A percentile compares a stretch with the other conserved stretches of the same genome.
Evolutionary conservation across 768 basidiomycete species (phyloP).

Genomic region (Strobilomyces dryophilus): DNA sequence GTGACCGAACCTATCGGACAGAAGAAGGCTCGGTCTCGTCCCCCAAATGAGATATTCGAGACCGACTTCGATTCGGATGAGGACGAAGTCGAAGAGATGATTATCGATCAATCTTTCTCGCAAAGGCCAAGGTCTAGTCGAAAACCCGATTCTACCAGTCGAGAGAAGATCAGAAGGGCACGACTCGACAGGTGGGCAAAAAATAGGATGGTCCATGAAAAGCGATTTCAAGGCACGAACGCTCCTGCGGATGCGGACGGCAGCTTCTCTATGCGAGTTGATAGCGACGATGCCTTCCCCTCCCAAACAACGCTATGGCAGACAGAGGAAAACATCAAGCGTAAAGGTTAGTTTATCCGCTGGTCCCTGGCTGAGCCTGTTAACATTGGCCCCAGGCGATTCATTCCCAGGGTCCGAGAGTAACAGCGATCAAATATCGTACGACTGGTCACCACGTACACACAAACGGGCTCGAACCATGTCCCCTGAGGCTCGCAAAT

Average conservation of each 20-base stretch:
- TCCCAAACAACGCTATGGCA: conserved; percentile 18
- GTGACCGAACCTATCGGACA: conserved; percentile 7
- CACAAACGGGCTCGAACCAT: conserved; percentile 50
- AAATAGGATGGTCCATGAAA: conserved; percentile 19
- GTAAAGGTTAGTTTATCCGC: conserved; percentile 41
- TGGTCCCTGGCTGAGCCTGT: neutral
- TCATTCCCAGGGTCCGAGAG: conserved; percentile 28
- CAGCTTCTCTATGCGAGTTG: conserved; percentile 33
- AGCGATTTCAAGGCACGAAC: conserved; percentile 32
- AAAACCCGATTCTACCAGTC: conserved; percentile 23
- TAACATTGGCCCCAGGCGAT: conserved; percentile 9
- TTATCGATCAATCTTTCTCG: conserved; percentile 34
- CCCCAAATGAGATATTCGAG: conserved; percentile 17
- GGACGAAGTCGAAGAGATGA: conserved; percentile 49
- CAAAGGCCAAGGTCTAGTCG: conserved; percentile 12
- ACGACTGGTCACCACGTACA: conserved; percentile 23
- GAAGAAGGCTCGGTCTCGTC: conserved; percentile 27
- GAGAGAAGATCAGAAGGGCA: conserved; percentile 29
- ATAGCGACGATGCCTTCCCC: conserved; percentile 16
- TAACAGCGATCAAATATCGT: conserved; percentile 26
- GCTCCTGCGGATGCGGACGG: conserved; percentile 13
- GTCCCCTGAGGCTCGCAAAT: conserved; percentile 42
- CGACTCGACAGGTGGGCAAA: conserved; percentile 28
- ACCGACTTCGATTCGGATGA: conserved; percentile 35
- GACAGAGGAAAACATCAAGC: conserved; percentile 35